Evolutionary conservation across 192 early-diverging fungal species (phyloP).

Genomic region (Mortierella claussenii): DNA sequence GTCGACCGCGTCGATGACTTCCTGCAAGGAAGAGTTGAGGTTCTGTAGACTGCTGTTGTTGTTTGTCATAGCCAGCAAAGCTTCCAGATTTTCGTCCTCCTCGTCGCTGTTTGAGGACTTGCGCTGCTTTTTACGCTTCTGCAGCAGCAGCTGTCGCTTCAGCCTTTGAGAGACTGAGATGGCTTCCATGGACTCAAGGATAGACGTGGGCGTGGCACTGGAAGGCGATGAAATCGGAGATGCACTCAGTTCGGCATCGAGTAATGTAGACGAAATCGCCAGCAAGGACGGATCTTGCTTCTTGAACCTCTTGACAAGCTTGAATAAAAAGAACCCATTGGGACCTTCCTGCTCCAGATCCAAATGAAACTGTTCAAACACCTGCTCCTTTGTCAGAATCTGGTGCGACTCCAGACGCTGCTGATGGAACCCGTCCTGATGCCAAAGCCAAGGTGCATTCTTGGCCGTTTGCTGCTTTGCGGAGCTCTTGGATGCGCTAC

Average conservation of each 20-base stretch:
- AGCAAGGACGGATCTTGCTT: constrained; percentile 26
- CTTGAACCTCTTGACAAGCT: constrained; percentile 47
- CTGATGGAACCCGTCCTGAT: constrained; percentile 43
- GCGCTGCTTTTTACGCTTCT: constrained; percentile 49
- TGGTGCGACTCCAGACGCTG: constrained; percentile 51
- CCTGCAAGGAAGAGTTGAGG: constrained; percentile 44
- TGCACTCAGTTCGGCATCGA: constrained; percentile 32
- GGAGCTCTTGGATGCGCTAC: background rate
- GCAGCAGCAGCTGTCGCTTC: constrained; percentile 43
- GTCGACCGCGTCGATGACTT: constrained; percentile 47
- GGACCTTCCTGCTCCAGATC: constrained; percentile 48
- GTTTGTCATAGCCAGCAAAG: constrained; percentile 34
- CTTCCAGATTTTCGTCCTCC: constrained; percentile 41
- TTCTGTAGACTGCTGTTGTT: constrained; percentile 48
- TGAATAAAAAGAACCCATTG: constrained; percentile 50
- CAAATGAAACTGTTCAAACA: constrained; percentile 48
- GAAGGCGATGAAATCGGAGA: constrained; percentile 28
- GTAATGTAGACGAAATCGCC: constrained; percentile 18
- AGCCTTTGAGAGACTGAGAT: constrained; percentile 38
- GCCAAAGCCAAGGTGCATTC: constrained; percentile 49
- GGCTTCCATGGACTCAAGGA: constrained; percentile 43
- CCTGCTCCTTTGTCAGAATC: constrained; percentile 49
- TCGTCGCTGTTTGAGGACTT: constrained; percentile 2
- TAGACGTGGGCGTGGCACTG: constrained; percentile 11
- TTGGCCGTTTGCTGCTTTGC: constrained; percentile 3